These are phyloP conservation scores for Hansenula sp. DNA, from an alignment of 1,139 yeast genomes.

Conservation along the genomic window DNA sequence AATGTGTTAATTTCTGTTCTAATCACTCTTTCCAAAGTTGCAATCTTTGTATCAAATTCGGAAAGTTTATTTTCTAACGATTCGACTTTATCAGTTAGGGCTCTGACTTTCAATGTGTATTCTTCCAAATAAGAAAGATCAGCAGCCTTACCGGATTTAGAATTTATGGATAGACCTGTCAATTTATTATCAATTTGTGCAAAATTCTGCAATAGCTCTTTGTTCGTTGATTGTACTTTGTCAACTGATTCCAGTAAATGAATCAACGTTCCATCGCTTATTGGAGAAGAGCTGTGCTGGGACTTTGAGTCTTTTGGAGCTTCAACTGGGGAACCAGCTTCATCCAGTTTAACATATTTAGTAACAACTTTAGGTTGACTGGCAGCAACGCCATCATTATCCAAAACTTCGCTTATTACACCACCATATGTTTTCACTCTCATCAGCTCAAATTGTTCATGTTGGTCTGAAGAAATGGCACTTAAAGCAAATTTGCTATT, in stretches of 20 bases:
- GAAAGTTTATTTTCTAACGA: constrained; percentile 5
- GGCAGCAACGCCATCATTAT: constrained; percentile 53
- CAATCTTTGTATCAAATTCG: constrained; percentile 6
- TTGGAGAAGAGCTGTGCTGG: neutral
- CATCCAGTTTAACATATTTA: constrained; percentile 23
- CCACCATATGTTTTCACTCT: constrained; percentile 50
- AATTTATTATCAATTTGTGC: constrained; percentile 14
- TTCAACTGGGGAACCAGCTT: constrained; percentile 26
- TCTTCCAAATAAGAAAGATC: constrained; percentile 22
- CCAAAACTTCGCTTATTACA: constrained; percentile 48
- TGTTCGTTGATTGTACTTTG: constrained; percentile 14
- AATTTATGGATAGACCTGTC: constrained; percentile 9
- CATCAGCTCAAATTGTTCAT: constrained; percentile 59
- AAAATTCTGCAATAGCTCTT: constrained; percentile 12
- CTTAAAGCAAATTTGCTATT: constrained; percentile 49
- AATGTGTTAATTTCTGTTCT: constrained; percentile 10
- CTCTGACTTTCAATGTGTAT: constrained; percentile 14
- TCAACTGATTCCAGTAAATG: constrained; percentile 6
- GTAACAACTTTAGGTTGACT: constrained; percentile 38
- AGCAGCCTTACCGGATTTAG: constrained; percentile 7
- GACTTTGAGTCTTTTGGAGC: neutral
- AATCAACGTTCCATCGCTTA: neutral
- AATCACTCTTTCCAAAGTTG: constrained; percentile 8
- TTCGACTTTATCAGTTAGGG: constrained; percentile 5
- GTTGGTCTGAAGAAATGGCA: constrained; percentile 37